phyloP scores from a whole-genome alignment of 805 yeast genomes.

The Yueomyces sp. region DNA sequence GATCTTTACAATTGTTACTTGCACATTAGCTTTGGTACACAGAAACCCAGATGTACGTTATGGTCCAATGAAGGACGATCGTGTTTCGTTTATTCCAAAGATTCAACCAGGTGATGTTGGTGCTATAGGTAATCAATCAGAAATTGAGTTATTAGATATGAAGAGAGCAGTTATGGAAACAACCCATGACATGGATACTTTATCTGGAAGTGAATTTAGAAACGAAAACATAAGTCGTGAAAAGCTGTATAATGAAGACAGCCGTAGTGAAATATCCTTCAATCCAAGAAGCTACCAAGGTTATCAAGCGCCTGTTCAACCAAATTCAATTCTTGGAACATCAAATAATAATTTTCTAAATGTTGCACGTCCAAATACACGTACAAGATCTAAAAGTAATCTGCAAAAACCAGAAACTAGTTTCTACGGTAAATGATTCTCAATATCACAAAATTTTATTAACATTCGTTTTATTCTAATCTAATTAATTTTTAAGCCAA shows the following conservation, averaged over 20 bases:
- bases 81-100: constrained; percentile 86
- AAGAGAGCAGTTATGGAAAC: constrained; percentile 26
- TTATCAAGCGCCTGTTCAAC: constrained; percentile 14
- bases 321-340: constrained; percentile 15
- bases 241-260: constrained; percentile 7
- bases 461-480: too few species aligned
- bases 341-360: constrained; percentile 3
- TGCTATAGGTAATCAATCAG: constrained; percentile 11
- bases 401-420: constrained; percentile 21
- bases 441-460: too few species aligned
- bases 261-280: constrained; percentile 2
- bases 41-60: constrained; percentile 92
- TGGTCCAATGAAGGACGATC: constrained; percentile 92
- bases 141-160: constrained; percentile 22
- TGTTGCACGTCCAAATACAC: constrained; percentile 3
- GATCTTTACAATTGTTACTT: constrained; percentile 77
- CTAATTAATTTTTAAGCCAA: too few species aligned
- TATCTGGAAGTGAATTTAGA: constrained; percentile 11
- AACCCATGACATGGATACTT: constrained; percentile 19
- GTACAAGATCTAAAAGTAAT: constrained; percentile 3
- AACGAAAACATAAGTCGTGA: constrained; percentile 4
- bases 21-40: constrained; percentile 68
- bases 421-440: constrained; percentile 10
- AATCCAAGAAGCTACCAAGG: not conserved
- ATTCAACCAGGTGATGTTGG: constrained; percentile 28